Percentiles rank a stretch among this genome's conserved stretches.
Evolutionary conservation across 177 flowering plant genomes (phyloP).

Genomic region (Vitis hybrid): DNA sequence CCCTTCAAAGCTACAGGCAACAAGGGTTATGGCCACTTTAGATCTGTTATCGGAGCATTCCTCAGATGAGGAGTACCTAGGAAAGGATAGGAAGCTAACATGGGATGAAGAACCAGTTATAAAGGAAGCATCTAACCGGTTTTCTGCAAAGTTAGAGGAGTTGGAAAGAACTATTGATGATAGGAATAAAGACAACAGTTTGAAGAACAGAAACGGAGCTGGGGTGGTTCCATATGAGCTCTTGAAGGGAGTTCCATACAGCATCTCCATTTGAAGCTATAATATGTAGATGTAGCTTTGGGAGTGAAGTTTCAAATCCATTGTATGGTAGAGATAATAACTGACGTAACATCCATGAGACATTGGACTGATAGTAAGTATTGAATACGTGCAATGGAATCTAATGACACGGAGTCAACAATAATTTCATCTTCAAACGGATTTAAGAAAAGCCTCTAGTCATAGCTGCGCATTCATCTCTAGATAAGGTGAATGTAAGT

Average conservation of each 20-base stretch:
- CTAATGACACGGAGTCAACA: no score
- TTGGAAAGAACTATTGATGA: slow-evolving; percentile 46
- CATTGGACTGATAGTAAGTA: no score
- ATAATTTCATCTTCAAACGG: no score
- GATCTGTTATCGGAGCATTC: slow-evolving; percentile 57
- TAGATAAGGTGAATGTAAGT: no score
- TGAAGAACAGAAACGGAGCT: slow-evolving; percentile 52
- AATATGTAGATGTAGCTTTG: no score
- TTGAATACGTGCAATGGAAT: no score
- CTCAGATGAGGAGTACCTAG: slow-evolving; percentile 66
- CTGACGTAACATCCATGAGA: slow-evolving; percentile 7
- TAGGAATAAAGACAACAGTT: slow-evolving; percentile 31
- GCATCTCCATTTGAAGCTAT: no score
- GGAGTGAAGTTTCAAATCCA: no score
- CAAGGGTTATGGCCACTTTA: slow-evolving; percentile 47
- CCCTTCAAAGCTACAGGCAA: slow-evolving; percentile 67
- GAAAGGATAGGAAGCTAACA: slow-evolving; percentile 35
- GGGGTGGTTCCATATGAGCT: slow-evolving; percentile 19
- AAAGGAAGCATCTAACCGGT: slow-evolving; percentile 43
- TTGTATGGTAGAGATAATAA: no score
- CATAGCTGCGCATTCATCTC: no score
- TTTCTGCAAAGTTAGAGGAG: slow-evolving; percentile 39
- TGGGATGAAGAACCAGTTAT: slow-evolving; percentile 36
- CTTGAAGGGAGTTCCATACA: no score
- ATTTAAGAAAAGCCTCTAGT: no score